These are phyloP conservation scores for Aquilaria sinensis DNA, from an alignment of 345 rosid genomes.

Conservation along the genomic window DNA sequence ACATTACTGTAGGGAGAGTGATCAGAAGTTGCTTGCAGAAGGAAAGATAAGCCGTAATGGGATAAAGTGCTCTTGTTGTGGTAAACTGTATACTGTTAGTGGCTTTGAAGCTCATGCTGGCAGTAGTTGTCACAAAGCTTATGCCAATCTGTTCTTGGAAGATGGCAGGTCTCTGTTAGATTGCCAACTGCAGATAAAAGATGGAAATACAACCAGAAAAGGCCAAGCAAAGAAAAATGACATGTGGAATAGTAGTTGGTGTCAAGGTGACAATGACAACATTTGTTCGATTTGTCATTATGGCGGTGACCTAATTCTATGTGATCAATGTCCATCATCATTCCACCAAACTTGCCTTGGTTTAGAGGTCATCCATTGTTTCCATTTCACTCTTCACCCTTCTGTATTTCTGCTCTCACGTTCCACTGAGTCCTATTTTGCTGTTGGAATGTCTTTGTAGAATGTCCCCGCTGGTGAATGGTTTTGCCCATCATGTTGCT, in stretches of 20 bases:
- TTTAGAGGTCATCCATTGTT: slow-evolving; percentile 37
- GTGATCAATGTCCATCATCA: slow-evolving; percentile 84
- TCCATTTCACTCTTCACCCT: background rate
- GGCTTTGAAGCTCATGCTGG: slow-evolving; percentile 54
- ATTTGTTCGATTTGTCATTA: slow-evolving; percentile 73
- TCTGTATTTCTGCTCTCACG: background rate
- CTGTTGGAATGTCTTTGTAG: slow-evolving; percentile 25
- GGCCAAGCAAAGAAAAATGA: slow-evolving; percentile 12
- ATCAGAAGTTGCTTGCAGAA: slow-evolving; percentile 21
- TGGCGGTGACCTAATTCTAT: slow-evolving; percentile 70
- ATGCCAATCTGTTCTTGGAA: slow-evolving; percentile 49
- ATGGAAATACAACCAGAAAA: slow-evolving; percentile 18
- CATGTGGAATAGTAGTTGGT: slow-evolving; percentile 24
- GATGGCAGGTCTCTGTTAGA: slow-evolving; percentile 81
- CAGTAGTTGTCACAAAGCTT: slow-evolving; percentile 32
- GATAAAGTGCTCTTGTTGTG: slow-evolving; percentile 68
- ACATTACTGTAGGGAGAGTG: slow-evolving; percentile 25
- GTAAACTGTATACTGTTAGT: slow-evolving; percentile 33
- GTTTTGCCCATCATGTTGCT: slow-evolving; percentile 86
- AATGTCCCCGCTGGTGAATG: slow-evolving; percentile 77
- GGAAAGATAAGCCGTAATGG: slow-evolving; percentile 65
- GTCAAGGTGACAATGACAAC: slow-evolving; percentile 41
- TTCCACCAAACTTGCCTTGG: slow-evolving; percentile 69
- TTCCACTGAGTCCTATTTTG: slow-evolving; percentile 2
- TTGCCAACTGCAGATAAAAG: slow-evolving; percentile 39